Percentiles rank a stretch among this genome's conserved stretches.
These are phyloP conservation scores for Penicillium daleae DNA, from an alignment of 495 filamentous ascomycete genomes.

Conservation along the genomic window DNA sequence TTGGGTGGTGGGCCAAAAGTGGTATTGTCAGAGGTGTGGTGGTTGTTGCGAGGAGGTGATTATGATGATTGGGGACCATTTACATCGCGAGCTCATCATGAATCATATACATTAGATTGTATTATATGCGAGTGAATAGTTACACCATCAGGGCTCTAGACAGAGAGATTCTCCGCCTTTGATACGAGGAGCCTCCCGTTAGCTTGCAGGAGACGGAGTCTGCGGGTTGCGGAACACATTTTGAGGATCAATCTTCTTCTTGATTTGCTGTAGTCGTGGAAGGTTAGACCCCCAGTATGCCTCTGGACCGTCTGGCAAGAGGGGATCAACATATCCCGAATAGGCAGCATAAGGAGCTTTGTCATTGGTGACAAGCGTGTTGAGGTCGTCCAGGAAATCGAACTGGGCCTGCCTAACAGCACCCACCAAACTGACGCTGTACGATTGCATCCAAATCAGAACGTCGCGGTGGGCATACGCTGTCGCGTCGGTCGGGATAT, in stretches of 20 bases:
- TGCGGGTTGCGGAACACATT: constrained; percentile 62
- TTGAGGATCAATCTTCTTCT: constrained; percentile 55
- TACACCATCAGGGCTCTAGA: neutral
- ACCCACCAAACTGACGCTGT: constrained; percentile 48
- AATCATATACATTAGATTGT: neutral
- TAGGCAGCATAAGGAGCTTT: constrained; percentile 49
- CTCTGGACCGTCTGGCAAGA: constrained; percentile 40
- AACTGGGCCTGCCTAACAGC: constrained; percentile 38
- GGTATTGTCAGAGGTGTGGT: constrained; percentile 48
- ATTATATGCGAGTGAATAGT: neutral
- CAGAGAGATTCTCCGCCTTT: neutral
- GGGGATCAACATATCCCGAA: constrained; percentile 68
- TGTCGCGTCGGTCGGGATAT: constrained; percentile 37
- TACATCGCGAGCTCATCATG: neutral
- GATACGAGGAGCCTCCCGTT: neutral
- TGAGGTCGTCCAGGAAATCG: constrained; percentile 43
- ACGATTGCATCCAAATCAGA: constrained; percentile 45
- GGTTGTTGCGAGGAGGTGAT: constrained; percentile 43
- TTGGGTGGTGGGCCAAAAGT: constrained; percentile 50
- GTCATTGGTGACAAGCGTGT: constrained; percentile 36
- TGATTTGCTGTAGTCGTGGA: constrained; percentile 50
- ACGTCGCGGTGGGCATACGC: constrained; percentile 44
- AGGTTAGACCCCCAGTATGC: constrained; percentile 58
- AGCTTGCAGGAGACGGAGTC: constrained; percentile 27
- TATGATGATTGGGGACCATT: neutral